phyloP scores from a whole-genome alignment of 2,329 filamentous ascomycete species.

The Aspergillus piperis region DNA sequence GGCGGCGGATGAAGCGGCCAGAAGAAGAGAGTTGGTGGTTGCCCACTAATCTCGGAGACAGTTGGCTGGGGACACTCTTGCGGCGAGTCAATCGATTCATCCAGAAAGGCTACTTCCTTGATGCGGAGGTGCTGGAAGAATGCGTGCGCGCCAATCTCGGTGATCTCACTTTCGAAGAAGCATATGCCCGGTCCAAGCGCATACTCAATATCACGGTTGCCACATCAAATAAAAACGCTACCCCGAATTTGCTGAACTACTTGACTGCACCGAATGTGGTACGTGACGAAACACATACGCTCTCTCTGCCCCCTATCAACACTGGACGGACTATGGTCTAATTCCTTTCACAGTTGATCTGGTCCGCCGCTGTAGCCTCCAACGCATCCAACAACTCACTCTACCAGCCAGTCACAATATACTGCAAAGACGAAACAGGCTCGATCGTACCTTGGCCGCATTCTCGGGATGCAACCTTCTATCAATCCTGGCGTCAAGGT shows the following conservation, averaged over 20 bases:
- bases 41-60: slow-evolving; percentile 33
- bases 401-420: slow-evolving; percentile 67
- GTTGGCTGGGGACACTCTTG: slow-evolving; percentile 60
- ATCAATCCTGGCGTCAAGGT: slow-evolving; percentile 65
- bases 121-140: slow-evolving; percentile 77
- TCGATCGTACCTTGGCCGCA: slow-evolving; percentile 73
- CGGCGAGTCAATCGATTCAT: slow-evolving; percentile 70
- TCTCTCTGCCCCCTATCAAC: not conserved
- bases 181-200: slow-evolving; percentile 79
- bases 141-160: slow-evolving; percentile 84
- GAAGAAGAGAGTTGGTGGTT: slow-evolving; percentile 8
- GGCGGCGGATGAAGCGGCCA: slow-evolving; percentile 27
- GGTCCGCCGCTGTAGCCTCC: slow-evolving; percentile 47
- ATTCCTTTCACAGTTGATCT: slow-evolving; percentile 59
- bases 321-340: not conserved
- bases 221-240: slow-evolving; percentile 69
- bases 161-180: slow-evolving; percentile 90
- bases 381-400: slow-evolving; percentile 58
- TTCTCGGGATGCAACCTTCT: slow-evolving; percentile 59
- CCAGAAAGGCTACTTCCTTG: slow-evolving; percentile 78
- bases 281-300: slow-evolving; percentile 42
- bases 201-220: slow-evolving; percentile 91
- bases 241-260: slow-evolving; percentile 86
- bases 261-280: slow-evolving; percentile 90
- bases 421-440: slow-evolving; percentile 76